Evolutionary conservation across 768 basidiomycete genomes (phyloP).

Genomic region (Mycena chlorophos): DNA sequence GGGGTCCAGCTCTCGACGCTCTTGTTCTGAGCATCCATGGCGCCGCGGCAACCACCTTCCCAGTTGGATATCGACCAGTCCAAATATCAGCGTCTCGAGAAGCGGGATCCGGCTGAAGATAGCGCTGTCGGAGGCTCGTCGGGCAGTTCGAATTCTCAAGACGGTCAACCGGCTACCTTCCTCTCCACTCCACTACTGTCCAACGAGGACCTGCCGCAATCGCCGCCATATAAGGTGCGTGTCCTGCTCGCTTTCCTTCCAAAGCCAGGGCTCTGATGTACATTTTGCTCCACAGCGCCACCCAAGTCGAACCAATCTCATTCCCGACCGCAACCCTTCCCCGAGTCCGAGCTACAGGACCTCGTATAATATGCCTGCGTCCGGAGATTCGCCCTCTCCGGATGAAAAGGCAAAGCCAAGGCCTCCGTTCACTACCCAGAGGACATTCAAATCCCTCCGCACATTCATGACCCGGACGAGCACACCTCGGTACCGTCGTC

Average conservation of each 20-base stretch:
- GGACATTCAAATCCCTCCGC: constrained; percentile 33
- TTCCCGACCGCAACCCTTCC: constrained; percentile 17
- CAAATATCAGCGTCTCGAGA: constrained; percentile 3
- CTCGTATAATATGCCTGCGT: constrained; percentile 17
- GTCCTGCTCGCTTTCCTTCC: neutral
- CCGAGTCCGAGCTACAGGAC: constrained; percentile 25
- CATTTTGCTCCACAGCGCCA: neutral
- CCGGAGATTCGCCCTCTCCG: constrained; percentile 13
- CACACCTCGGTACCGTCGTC: constrained; percentile 41
- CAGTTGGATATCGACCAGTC: constrained; percentile 9
- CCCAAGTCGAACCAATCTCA: constrained; percentile 18
- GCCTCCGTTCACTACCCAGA: constrained; percentile 58
- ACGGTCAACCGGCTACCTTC: constrained; percentile 9
- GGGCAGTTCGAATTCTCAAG: constrained; percentile 10
- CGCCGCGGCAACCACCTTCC: neutral
- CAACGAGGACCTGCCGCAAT: constrained; percentile 5
- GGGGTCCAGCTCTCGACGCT: no score
- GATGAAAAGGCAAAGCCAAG: constrained; percentile 27
- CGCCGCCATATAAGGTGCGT: constrained; percentile 17
- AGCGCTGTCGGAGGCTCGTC: neutral
- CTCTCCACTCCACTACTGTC: constrained; percentile 8
- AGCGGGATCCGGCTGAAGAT: neutral
- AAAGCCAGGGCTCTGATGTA: neutral
- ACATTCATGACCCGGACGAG: constrained; percentile 31
- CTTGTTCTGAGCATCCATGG: no score